Conservation (phyloP, 495 filamentous ascomycete species). For the Penicillium paxilli region DNA sequence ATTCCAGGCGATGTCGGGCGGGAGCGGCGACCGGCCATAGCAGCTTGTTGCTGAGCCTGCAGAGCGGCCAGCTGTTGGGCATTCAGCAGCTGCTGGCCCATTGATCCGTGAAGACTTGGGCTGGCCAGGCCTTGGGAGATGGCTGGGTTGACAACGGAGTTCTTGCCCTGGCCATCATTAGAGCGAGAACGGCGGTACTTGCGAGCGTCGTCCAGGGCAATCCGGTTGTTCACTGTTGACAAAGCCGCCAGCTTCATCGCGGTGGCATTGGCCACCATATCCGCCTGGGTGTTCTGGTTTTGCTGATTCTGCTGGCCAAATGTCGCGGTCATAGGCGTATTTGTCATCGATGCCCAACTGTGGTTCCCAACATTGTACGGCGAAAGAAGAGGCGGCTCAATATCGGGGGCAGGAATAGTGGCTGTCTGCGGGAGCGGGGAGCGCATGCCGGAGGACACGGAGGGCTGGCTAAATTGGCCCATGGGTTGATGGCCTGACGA, state of each 20-base stretch:
- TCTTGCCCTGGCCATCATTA: slow-evolving; percentile 70
- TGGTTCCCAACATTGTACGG: slow-evolving; percentile 81
- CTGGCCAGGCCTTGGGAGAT: slow-evolving; percentile 54
- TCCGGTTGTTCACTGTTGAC: slow-evolving; percentile 97
- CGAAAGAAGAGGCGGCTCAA: slow-evolving; percentile 83
- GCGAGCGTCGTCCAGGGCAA: slow-evolving; percentile 92
- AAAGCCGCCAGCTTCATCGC: slow-evolving; percentile 98
- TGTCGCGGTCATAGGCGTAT: slow-evolving; percentile 91
- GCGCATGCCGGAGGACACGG: slow-evolving; percentile 75
- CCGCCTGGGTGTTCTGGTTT: slow-evolving; percentile 67
- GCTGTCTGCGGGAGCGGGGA: slow-evolving; percentile 86
- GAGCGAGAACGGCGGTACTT: slow-evolving; percentile 91
- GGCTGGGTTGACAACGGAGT: slow-evolving; percentile 37
- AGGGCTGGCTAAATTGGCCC: slow-evolving; percentile 93
- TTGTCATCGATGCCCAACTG: slow-evolving; percentile 98
- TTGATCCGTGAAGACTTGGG: slow-evolving; percentile 61
- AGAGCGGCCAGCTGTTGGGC: slow-evolving; percentile 84
- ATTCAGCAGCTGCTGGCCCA: slow-evolving; percentile 83
- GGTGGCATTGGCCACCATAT: slow-evolving; percentile 98
- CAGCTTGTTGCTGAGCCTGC: slow-evolving; percentile 79
- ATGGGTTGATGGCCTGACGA: slow-evolving; percentile 86
- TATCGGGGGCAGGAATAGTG: slow-evolving; percentile 73
- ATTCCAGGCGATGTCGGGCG: slow-evolving; percentile 92
- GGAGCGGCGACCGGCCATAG: slow-evolving; percentile 77
- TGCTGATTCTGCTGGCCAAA: slow-evolving; percentile 58